Evolutionary conservation across 495 filamentous ascomycete genomes (phyloP).

Genomic region (Rhypophila decipiens): DNA sequence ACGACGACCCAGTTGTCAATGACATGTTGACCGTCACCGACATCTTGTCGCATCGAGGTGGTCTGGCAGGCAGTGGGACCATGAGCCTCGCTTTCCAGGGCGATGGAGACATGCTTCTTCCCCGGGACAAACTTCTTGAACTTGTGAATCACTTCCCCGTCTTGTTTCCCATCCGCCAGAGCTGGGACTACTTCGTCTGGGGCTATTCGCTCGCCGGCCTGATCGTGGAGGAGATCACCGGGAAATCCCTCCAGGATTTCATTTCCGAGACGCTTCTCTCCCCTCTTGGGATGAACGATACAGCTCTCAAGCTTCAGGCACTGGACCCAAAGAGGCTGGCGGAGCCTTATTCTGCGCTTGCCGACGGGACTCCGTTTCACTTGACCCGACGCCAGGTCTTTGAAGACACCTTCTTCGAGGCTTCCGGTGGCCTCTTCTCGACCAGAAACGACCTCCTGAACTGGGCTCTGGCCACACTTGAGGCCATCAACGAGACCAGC

Average conservation of each 20-base stretch:
- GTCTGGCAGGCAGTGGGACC: conserved; percentile 4
- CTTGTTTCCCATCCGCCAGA: conserved; percentile 1
- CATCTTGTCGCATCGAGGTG: conserved; percentile 7
- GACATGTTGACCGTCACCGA: conserved; percentile 1
- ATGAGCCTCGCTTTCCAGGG: not conserved
- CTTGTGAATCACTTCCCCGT: conserved; percentile 2
- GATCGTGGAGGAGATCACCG: conserved; percentile 16
- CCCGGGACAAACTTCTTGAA: not conserved
- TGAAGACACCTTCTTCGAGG: conserved; percentile 12
- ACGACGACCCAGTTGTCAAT: not conserved
- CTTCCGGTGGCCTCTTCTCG: conserved; percentile 11
- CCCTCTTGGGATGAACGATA: conserved; percentile 1
- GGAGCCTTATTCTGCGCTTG: conserved; percentile 1
- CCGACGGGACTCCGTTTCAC: conserved; percentile 1
- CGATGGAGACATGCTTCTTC: conserved; percentile 1
- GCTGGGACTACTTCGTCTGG: conserved; percentile 22
- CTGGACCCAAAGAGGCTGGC: conserved; percentile 2
- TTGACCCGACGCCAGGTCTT: conserved; percentile 10
- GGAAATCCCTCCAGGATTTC: conserved; percentile 5
- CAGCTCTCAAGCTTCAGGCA: not conserved
- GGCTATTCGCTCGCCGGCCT: conserved; percentile 17
- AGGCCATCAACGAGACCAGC: too few relatives aligned
- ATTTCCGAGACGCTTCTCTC: conserved; percentile 6
- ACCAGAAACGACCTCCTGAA: conserved; percentile 6
- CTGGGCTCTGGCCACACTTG: conserved; percentile 3